Evolutionary conservation across 2,329 filamentous ascomycete genomes (phyloP).

Genomic region (Saccharata proteae): DNA sequence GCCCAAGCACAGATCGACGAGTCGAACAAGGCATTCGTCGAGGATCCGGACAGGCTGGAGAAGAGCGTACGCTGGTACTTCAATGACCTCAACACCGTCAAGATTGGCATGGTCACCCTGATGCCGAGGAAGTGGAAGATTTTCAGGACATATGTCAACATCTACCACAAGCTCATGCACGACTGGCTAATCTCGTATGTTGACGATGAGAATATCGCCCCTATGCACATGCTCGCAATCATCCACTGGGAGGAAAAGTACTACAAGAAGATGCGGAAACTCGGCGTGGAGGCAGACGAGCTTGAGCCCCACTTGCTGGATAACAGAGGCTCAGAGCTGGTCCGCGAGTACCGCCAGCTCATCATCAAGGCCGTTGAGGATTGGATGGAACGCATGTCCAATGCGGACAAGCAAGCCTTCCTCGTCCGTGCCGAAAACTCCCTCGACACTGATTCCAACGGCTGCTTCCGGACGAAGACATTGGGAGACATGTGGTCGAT

Average conservation of each 20-base stretch:
- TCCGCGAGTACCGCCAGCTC: slow-evolving; percentile 85
- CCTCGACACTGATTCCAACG: slow-evolving; percentile 76
- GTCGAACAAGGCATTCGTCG: slow-evolving; percentile 62
- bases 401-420: slow-evolving; percentile 71
- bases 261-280: slow-evolving; percentile 86
- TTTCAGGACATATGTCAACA: slow-evolving; percentile 74
- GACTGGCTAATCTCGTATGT: slow-evolving; percentile 77
- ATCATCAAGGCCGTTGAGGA: slow-evolving; percentile 94
- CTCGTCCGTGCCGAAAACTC: slow-evolving; percentile 65
- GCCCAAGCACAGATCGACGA: slow-evolving; percentile 64
- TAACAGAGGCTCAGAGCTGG: slow-evolving; percentile 76
- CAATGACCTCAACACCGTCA: slow-evolving; percentile 91
- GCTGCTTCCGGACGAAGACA: slow-evolving; percentile 84
- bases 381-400: slow-evolving; percentile 91
- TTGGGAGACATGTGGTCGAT: slow-evolving; percentile 95
- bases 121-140: slow-evolving; percentile 98
- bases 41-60: slow-evolving; percentile 70
- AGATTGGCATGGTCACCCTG: slow-evolving; percentile 78
- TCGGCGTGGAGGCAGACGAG: slow-evolving; percentile 67
- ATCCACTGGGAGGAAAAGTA: slow-evolving; percentile 94
- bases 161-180: slow-evolving; percentile 93
- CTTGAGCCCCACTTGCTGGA: slow-evolving; percentile 79
- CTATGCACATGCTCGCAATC: slow-evolving; percentile 79
- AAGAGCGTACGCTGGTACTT: slow-evolving; percentile 94
- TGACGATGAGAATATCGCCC: slow-evolving; percentile 72